Evolutionary conservation across 139 green algal species (phyloP).

Genomic region (Pleodorina starrii): DNA sequence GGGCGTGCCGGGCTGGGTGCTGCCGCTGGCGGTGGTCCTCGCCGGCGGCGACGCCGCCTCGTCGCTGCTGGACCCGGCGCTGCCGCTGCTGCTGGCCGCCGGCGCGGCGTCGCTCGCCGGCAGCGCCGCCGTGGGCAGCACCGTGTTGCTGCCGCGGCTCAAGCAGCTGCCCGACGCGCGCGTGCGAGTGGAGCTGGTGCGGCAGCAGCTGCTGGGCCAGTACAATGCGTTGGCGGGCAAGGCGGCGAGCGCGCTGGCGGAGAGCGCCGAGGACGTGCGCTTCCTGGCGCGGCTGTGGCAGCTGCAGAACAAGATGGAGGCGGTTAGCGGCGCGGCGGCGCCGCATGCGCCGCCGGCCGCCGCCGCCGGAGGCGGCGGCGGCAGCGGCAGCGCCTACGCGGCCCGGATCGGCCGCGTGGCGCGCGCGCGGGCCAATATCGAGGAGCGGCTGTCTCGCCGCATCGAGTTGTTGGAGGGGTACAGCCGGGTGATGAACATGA

Average conservation of each 20-base stretch:
- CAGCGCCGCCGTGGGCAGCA: conserved; percentile 64
- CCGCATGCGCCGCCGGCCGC: neutral
- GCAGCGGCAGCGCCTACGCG: conserved; percentile 59
- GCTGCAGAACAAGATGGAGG: conserved; percentile 92
- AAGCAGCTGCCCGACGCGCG: conserved; percentile 81
- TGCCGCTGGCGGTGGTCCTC: conserved; percentile 77
- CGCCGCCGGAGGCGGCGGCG: neutral
- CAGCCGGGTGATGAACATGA: conserved; percentile 83
- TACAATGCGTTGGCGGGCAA: conserved; percentile 68
- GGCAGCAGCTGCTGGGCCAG: conserved; percentile 88
- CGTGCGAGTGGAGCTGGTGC: conserved; percentile 65
- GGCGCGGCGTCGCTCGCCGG: conserved; percentile 52
- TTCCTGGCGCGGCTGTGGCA: conserved; percentile 91
- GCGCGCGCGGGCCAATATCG: conserved; percentile 73
- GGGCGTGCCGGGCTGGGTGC: conserved; percentile 79
- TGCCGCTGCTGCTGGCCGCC: conserved; percentile 79
- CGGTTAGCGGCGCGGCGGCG: conserved; percentile 60
- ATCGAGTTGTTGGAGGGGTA: conserved; percentile 89
- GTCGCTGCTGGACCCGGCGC: conserved; percentile 79
- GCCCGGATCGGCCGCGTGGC: conserved; percentile 79
- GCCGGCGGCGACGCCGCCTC: conserved; percentile 84
- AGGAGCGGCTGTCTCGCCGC: conserved; percentile 73
- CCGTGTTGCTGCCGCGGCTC: conserved; percentile 82
- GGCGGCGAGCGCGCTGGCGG: conserved; percentile 55
- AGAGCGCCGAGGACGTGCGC: conserved; percentile 81